phyloP scores from a whole-genome alignment of 768 basidiomycete species.

The Suillus luteus region DNA sequence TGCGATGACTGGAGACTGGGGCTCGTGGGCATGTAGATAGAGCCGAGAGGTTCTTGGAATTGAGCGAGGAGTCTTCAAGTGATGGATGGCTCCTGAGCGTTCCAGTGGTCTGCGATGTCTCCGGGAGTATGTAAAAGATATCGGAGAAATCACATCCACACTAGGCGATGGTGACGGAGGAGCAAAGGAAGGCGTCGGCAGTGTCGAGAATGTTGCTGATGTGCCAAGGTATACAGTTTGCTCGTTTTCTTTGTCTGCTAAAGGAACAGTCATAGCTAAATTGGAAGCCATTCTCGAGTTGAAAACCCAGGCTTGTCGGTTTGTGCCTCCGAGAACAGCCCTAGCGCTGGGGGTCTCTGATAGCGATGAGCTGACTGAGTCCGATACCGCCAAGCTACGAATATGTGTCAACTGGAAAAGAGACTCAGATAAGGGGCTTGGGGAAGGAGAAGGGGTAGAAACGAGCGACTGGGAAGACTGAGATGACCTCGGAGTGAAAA shows the following conservation, averaged over 20 bases:
- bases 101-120: conserved; percentile 34
- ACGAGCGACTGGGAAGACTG: conserved; percentile 6
- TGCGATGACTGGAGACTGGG: background rate
- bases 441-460: conserved; percentile 6
- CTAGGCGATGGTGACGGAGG: conserved; percentile 34
- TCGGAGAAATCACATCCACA: conserved; percentile 25
- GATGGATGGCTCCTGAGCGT: conserved; percentile 34
- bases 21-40: background rate
- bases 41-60: conserved; percentile 15
- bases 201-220: conserved; percentile 29
- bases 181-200: conserved; percentile 30
- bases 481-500: conserved; percentile 4
- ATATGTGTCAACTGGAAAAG: background rate
- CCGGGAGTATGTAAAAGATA: conserved; percentile 22
- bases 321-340: conserved; percentile 8
- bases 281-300: conserved; percentile 8
- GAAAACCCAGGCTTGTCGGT: conserved; percentile 7
- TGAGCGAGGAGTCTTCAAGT: conserved; percentile 10
- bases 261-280: conserved; percentile 16
- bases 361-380: background rate
- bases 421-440: background rate
- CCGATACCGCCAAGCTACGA: background rate
- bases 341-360: background rate
- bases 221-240: conserved; percentile 20
- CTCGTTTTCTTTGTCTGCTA: conserved; percentile 20